Conservation (phyloP, 2,329 filamentous ascomycete species). For the Leptodontidium sp. region DNA sequence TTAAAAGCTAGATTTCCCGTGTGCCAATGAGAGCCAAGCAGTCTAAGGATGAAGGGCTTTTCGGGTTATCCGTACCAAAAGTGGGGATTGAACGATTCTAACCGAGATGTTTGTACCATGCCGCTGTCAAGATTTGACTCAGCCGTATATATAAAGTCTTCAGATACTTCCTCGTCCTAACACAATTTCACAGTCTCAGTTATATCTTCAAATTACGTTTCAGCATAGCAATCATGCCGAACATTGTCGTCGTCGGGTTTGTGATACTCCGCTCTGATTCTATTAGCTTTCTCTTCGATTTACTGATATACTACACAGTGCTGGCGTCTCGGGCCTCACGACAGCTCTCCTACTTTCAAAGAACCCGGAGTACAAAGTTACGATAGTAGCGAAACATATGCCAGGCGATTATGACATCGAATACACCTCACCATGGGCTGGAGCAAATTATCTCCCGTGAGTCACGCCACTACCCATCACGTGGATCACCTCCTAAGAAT, state of each 20-base stretch:
- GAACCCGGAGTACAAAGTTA: constrained; percentile 65
- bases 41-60: not conserved
- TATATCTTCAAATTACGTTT: not conserved
- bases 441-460: constrained; percentile 80
- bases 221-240: constrained; percentile 41
- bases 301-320: constrained; percentile 51
- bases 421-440: constrained; percentile 90
- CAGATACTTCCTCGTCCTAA: not conserved
- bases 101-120: not conserved
- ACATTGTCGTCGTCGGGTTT: constrained; percentile 51
- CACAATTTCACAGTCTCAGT: not conserved
- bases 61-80: constrained; percentile 17
- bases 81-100: constrained; percentile 14
- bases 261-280: constrained; percentile 25
- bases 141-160: constrained; percentile 4
- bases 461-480: constrained; percentile 45
- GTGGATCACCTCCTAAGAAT: not conserved
- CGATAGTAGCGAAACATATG: constrained; percentile 86
- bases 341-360: constrained; percentile 68
- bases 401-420: constrained; percentile 92
- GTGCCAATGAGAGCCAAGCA: constrained; percentile 15
- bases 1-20: not conserved
- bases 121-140: not conserved
- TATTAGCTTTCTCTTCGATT: not conserved
- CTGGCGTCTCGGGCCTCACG: constrained; percentile 71